phyloP scores from a whole-genome alignment of 305 asterid genomes.

The Nicotiana rustica region DNA sequence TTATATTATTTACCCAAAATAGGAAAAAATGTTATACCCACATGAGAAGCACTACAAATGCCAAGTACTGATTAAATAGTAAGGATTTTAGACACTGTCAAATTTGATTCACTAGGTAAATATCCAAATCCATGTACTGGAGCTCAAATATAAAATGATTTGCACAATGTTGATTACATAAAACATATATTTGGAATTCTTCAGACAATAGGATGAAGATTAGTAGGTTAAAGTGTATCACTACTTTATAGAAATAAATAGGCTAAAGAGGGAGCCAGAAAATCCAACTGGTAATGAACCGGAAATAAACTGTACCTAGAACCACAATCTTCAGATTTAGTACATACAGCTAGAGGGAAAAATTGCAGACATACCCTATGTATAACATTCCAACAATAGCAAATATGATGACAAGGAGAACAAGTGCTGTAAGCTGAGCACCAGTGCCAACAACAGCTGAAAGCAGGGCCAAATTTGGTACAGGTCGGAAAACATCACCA shows the following conservation, averaged over 20 bases:
- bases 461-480: constrained; percentile 42
- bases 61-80: not conserved
- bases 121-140: not conserved
- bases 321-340: constrained; percentile 20
- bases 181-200: not conserved
- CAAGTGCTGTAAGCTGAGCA: constrained; percentile 46
- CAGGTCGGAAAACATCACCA: constrained; percentile 52
- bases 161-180: not conserved
- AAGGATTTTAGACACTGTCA: not conserved
- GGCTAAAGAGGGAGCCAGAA: constrained; percentile 4
- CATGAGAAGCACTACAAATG: not conserved
- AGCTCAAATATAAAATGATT: not conserved
- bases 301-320: constrained; percentile 13
- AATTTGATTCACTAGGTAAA: constrained; percentile 17
- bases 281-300: not conserved
- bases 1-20: constrained; percentile 22
- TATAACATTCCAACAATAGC: constrained; percentile 47
- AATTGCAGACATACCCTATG: constrained; percentile 41
- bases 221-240: not conserved
- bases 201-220: not conserved
- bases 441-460: constrained; percentile 54
- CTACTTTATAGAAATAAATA: too few relatives aligned
- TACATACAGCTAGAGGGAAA: not conserved
- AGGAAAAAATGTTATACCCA: not conserved
- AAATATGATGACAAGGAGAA: constrained; percentile 44